Evolutionary conservation across 2,329 filamentous ascomycete species (phyloP), one percentile per base, ranked within the genome.

Genomic region (Macrophomina pseudophaseolina): DNA sequence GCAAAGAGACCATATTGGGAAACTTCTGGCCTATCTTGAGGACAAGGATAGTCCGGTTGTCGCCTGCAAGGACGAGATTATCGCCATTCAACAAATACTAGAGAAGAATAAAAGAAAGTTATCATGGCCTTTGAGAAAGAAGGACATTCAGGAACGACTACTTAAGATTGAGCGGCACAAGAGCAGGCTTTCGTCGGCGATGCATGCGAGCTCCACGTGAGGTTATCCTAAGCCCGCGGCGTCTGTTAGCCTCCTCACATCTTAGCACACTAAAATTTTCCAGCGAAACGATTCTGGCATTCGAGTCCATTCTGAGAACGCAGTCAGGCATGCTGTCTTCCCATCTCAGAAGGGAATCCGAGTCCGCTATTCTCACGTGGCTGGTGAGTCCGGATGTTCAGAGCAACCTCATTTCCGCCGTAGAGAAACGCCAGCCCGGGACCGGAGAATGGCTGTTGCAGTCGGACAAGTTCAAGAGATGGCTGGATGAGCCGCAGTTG

Each of bases 181-280:
- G 35, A 35, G n/a, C 9, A 28, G 53, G 9, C 53, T 56, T 14
- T 16, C 35, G 2, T 33, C 53, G 2, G 53, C 53, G n/a, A 56
- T 56, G 53, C 53, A 56, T 4, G 53, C 53, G 3, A 56, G 53
- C n/a, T 56, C 53, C 2, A 56, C 42, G 53, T 56, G n/a, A 28
- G 33, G 2, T 12, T 4, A 11, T 5, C 42, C 42, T 14, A 14
- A 44, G 5, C 48, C 35, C 35, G 35, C 6, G 35, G 12, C 42
- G 14, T 46, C 8, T 3, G 23, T 23, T 23, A 23, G 23, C 23
- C 1, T 23, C 23, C 23, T 23, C 23, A 23, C 23, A 23, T 4
- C n/a, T 23, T 3, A 14, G 33, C 33, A 30, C 2, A 42, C 35
- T 44, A 16, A 44, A 9, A 9, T 1, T 32, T 9, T 9, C 14